phyloP scores from a whole-genome alignment of 352 stramenopile genomes.

The Globisporangium yorkense region DNA sequence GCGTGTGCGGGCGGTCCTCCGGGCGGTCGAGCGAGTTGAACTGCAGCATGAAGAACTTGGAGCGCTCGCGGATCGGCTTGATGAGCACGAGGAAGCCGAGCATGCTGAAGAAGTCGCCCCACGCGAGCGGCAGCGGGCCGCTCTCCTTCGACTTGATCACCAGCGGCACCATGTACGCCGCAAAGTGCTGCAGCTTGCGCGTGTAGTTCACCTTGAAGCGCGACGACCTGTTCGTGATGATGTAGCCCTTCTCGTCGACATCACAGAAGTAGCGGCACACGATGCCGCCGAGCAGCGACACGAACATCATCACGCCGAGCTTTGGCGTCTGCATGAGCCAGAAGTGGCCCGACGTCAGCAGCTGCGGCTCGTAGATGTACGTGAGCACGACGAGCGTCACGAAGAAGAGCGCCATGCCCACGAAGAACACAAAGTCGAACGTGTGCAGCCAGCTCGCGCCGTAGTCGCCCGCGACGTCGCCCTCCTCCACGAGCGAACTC shows the following conservation, averaged over 20 bases:
- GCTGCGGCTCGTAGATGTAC: conserved; percentile 35
- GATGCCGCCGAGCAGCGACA: conserved; percentile 62
- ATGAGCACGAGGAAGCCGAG: conserved; percentile 80
- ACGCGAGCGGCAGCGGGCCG: conserved; percentile 59
- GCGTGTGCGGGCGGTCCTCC: conserved; percentile 77
- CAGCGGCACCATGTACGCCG: conserved; percentile 77
- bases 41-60: conserved; percentile 85
- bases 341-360: conserved; percentile 26
- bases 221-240: conserved; percentile 82
- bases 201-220: conserved; percentile 89
- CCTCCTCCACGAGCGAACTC: conserved; percentile 42
- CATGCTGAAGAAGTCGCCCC: conserved; percentile 81
- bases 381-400: conserved; percentile 35
- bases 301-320: conserved; percentile 45
- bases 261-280: conserved; percentile 74
- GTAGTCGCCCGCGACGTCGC: conserved; percentile 52
- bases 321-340: conserved; percentile 54
- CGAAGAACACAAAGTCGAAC: conserved; percentile 55
- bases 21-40: conserved; percentile 86
- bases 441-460: conserved; percentile 43
- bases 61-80: conserved; percentile 75
- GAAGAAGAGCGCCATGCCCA: conserved; percentile 44
- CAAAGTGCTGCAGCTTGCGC: conserved; percentile 79
- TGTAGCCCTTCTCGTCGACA: conserved; percentile 77
- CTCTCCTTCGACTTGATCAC: conserved; percentile 61